Conservation (phyloP, 2,329 filamentous ascomycete species). For the Cordyceps militaris region DNA sequence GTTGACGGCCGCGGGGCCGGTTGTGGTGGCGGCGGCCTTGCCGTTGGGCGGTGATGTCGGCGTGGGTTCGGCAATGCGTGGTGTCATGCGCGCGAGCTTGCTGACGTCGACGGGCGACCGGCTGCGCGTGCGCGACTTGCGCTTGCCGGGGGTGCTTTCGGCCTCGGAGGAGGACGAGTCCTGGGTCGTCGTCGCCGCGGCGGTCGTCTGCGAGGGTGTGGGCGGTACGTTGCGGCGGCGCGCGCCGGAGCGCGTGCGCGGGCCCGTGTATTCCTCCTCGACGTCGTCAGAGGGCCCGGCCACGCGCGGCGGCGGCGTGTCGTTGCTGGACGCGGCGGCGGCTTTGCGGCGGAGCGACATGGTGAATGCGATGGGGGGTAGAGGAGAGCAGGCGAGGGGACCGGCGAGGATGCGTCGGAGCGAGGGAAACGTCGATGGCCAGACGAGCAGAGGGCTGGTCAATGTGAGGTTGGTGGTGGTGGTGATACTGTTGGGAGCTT, state of each 20-base stretch:
- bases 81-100: constrained; percentile 46
- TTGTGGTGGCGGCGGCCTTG: constrained; percentile 20
- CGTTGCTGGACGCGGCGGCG: background rate
- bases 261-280: constrained; percentile 60
- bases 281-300: constrained; percentile 25
- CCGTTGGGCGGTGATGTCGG: constrained; percentile 10
- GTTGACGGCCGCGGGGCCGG: constrained; percentile 35
- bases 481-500: background rate
- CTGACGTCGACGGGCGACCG: constrained; percentile 56
- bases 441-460: background rate
- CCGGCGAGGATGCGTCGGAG: constrained; percentile 9
- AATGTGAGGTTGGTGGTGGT: background rate
- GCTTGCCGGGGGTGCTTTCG: constrained; percentile 36
- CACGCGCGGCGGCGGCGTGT: background rate
- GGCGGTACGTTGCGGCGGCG: constrained; percentile 47
- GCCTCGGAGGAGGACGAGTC: constrained; percentile 37
- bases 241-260: constrained; percentile 69
- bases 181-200: constrained; percentile 26
- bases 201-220: constrained; percentile 37
- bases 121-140: constrained; percentile 62
- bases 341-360: constrained; percentile 10
- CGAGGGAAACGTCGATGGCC: background rate
- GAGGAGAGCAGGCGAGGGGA: background rate
- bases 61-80: constrained; percentile 28
- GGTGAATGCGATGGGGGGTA: constrained; percentile 4